Conservation (phyloP, 495 filamentous ascomycete species). For the Aspergillus heteromorphus region DNA sequence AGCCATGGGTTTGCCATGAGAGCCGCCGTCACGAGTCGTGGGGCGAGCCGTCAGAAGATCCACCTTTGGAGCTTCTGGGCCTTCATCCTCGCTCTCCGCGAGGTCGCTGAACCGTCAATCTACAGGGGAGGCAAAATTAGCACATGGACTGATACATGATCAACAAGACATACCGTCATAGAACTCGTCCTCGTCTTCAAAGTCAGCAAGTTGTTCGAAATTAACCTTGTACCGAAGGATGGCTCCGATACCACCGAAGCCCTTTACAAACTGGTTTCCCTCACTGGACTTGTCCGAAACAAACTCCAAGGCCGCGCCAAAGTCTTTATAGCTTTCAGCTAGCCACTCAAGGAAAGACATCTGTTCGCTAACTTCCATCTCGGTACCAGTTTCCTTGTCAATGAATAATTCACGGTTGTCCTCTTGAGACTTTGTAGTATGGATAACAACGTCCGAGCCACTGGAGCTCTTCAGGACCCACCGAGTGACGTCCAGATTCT, state of each 20-base stretch:
- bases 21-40: conserved; percentile 34
- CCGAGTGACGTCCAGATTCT: conserved; percentile 90
- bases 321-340: conserved; percentile 94
- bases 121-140: conserved; percentile 27
- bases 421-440: conserved; percentile 87
- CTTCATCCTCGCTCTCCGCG: conserved; percentile 80
- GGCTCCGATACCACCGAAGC: conserved; percentile 96
- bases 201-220: conserved; percentile 96
- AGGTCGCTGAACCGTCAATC: conserved; percentile 95
- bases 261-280: conserved; percentile 99
- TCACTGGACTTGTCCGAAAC: conserved; percentile 95
- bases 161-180: conserved; percentile 71
- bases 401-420: conserved; percentile 75
- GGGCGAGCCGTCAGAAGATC: conserved; percentile 57
- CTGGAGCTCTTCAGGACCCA: conserved; percentile 77
- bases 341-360: conserved; percentile 97
- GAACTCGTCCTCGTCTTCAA: conserved; percentile 95
- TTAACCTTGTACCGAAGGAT: conserved; percentile 99
- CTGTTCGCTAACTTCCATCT: conserved; percentile 88
- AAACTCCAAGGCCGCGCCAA: conserved; percentile 93
- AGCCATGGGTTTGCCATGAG: conserved; percentile 31
- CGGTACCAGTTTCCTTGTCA: conserved; percentile 89
- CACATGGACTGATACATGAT: conserved; percentile 1
- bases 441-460: conserved; percentile 66
- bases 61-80: conserved; percentile 64